Conservation (phyloP, 306 rosid species). For the Prunus kanzakura region DNA sequence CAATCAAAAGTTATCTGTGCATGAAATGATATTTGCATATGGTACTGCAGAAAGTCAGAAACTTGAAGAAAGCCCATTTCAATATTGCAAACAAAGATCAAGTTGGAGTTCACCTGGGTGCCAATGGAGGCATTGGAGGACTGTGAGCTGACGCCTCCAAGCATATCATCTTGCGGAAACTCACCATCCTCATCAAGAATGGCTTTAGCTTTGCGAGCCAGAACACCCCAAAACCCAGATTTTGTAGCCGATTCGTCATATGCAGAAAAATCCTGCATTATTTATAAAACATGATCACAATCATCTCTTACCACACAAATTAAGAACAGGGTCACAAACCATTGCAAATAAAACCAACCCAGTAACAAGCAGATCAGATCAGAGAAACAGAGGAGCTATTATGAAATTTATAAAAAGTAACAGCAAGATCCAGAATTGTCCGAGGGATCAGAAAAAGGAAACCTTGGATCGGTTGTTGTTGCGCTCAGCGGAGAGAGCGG, state of each 20-base stretch:
- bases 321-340: background rate
- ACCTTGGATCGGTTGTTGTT: conserved; percentile 59
- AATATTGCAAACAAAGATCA: background rate
- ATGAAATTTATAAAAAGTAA: background rate
- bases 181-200: conserved; percentile 62
- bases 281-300: background rate
- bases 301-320: background rate
- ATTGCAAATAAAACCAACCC: background rate
- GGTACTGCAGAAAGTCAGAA: background rate
- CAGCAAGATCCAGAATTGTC: background rate
- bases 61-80: background rate
- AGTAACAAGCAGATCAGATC: background rate
- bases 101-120: conserved; percentile 45
- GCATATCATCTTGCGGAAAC: conserved; percentile 17
- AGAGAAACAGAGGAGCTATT: background rate
- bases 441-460: background rate
- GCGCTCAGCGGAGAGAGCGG: conserved; percentile 46
- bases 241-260: conserved; percentile 39
- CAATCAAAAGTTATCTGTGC: background rate
- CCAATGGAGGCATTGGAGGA: conserved; percentile 29
- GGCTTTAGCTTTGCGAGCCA: conserved; percentile 85
- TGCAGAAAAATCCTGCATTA: conserved; percentile 56
- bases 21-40: background rate
- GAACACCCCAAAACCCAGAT: conserved; percentile 85
- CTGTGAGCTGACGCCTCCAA: conserved; percentile 33